Evolutionary conservation across 345 rosid genomes (phyloP).

Genomic region (Euphorbia peplus): DNA sequence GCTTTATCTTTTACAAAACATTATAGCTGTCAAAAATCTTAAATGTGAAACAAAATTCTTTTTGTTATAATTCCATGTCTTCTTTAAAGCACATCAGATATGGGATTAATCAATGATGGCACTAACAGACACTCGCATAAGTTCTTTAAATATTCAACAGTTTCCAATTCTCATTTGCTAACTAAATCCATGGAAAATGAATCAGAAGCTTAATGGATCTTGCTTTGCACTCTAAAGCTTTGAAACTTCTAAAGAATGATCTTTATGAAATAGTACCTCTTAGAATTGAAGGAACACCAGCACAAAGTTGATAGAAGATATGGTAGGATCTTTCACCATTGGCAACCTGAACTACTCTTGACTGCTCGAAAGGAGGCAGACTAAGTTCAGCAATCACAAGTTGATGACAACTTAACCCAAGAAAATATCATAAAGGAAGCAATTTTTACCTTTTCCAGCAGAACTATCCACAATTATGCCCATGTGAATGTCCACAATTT

Average conservation of each 20-base stretch:
- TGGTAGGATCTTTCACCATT: slow-evolving; percentile 91
- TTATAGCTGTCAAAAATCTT: not conserved
- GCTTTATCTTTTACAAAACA: slow-evolving; percentile 5
- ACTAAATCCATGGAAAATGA: not conserved
- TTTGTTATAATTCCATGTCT: not conserved
- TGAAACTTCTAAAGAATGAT: slow-evolving; percentile 10
- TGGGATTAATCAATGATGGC: not conserved
- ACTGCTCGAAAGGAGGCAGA: slow-evolving; percentile 52
- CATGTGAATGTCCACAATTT: slow-evolving; percentile 19
- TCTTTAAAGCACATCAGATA: not conserved
- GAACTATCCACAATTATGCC: slow-evolving; percentile 43
- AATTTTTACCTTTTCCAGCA: slow-evolving; percentile 86
- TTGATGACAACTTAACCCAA: slow-evolving; percentile 15
- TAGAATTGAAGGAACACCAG: slow-evolving; percentile 78
- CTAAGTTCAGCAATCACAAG: slow-evolving; percentile 33
- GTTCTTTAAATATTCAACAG: not conserved
- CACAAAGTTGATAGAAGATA: slow-evolving; percentile 88
- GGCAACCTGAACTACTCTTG: slow-evolving; percentile 87
- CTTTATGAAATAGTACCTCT: slow-evolving; percentile 52
- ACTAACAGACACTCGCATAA: not conserved
- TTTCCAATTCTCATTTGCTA: not conserved
- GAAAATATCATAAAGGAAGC: slow-evolving; percentile 18
- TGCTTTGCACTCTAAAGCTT: slow-evolving; percentile 6
- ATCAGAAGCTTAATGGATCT: not conserved
- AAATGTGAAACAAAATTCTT: not conserved